Conservation (phyloP, 257 asterid species). For the Buddleja alternifolia region DNA sequence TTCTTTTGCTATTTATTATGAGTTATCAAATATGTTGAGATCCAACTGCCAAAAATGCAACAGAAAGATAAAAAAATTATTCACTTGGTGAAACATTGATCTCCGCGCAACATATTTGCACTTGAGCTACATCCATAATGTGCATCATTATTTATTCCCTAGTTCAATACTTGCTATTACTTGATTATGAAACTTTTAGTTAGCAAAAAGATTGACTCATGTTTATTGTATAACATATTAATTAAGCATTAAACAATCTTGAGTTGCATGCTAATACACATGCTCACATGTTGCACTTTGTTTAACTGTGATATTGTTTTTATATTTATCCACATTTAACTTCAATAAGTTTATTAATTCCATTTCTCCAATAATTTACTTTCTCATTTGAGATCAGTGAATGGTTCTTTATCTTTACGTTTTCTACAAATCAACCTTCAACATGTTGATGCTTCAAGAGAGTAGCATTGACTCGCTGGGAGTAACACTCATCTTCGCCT, state of each 20-base stretch:
- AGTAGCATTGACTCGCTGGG: slow-evolving; percentile 52
- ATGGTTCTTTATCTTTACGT: neutral
- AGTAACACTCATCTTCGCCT: slow-evolving; percentile 55
- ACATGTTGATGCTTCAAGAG: slow-evolving; percentile 67
- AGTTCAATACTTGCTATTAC: neutral
- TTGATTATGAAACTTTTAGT: neutral
- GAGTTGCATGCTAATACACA: neutral
- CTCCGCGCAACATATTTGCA: slow-evolving; percentile 3
- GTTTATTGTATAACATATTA: neutral
- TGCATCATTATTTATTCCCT: neutral
- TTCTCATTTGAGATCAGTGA: neutral
- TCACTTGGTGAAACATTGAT: neutral
- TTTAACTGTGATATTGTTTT: neutral
- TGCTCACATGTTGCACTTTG: neutral
- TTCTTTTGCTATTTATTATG: neutral
- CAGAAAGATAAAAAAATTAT: neutral
- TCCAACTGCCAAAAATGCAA: neutral
- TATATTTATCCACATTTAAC: too few species aligned
- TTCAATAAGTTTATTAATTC: too few species aligned
- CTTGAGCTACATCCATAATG: neutral
- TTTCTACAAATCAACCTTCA: slow-evolving; percentile 45
- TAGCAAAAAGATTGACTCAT: neutral
- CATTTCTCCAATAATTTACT: neutral
- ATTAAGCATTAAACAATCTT: neutral
- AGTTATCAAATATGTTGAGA: neutral